Conservation (phyloP, 768 basidiomycete species). For the Boletus sp. region DNA sequence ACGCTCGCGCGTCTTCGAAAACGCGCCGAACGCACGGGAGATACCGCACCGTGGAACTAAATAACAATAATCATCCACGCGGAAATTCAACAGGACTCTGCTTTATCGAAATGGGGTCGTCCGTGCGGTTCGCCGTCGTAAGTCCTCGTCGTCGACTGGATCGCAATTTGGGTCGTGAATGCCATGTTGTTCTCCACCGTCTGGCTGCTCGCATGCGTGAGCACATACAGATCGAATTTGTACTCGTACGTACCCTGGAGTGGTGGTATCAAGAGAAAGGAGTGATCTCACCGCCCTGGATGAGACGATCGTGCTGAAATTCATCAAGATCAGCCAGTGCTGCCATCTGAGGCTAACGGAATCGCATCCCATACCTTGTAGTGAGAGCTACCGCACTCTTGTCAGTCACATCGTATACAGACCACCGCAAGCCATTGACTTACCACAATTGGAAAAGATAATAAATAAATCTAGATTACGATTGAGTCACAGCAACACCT, state of each 20-base stretch:
- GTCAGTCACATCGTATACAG: constrained; percentile 1
- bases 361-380: constrained; percentile 4
- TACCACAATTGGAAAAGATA: neutral
- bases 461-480: neutral
- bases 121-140: neutral
- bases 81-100: neutral
- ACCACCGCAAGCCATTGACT: neutral
- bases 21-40: too few species aligned
- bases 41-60: neutral
- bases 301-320: constrained; percentile 8
- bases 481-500: neutral
- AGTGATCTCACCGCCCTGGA: constrained; percentile 15
- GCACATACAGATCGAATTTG: neutral
- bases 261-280: neutral
- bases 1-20: too few species aligned
- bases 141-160: neutral
- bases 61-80: neutral
- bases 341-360: neutral
- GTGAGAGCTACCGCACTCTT: neutral
- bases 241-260: constrained; percentile 1
- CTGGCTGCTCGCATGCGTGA: constrained; percentile 6
- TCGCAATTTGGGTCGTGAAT: constrained; percentile 12
- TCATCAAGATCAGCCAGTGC: neutral
- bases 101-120: neutral
- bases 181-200: neutral